phyloP scores from a whole-genome alignment of 2,329 filamentous ascomycete genomes.

The Phaeoacremonium minimum region DNA sequence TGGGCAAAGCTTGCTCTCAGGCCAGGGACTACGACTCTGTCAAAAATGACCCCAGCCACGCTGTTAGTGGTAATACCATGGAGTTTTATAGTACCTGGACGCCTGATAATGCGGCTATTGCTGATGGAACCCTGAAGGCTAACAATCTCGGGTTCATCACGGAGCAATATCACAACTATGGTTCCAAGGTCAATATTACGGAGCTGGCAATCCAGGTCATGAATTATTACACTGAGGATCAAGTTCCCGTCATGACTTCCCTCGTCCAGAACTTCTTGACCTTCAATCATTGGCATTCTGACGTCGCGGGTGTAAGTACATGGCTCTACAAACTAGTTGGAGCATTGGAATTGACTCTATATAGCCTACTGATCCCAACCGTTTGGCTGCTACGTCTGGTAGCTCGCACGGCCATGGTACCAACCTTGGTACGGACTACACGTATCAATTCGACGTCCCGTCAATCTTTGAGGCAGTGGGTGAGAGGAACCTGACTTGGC shows the following conservation, averaged over 20 bases:
- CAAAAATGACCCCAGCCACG: conserved; percentile 6
- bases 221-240: conserved; percentile 30
- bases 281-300: conserved; percentile 35
- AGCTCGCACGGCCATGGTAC: conserved; percentile 6
- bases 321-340: not conserved
- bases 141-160: conserved; percentile 28
- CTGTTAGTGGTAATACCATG: conserved; percentile 34
- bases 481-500: conserved; percentile 25
- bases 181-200: conserved; percentile 16
- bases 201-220: conserved; percentile 25
- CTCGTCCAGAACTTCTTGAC: conserved; percentile 29
- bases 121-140: conserved; percentile 20
- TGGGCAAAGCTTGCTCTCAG: conserved; percentile 1
- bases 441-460: not conserved
- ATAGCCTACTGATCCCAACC: conserved; percentile 32
- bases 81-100: conserved; percentile 27
- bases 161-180: conserved; percentile 26
- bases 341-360: not conserved
- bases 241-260: conserved; percentile 27
- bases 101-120: conserved; percentile 26
- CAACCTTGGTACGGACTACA: not conserved
- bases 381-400: conserved; percentile 15
- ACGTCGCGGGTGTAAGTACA: conserved; percentile 26
- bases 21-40: not conserved
- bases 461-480: conserved; percentile 10